Base-by-base conservation (phyloP, 2,329 filamentous ascomycete genomes). In the Gliomastix tumulicola region DNA sequence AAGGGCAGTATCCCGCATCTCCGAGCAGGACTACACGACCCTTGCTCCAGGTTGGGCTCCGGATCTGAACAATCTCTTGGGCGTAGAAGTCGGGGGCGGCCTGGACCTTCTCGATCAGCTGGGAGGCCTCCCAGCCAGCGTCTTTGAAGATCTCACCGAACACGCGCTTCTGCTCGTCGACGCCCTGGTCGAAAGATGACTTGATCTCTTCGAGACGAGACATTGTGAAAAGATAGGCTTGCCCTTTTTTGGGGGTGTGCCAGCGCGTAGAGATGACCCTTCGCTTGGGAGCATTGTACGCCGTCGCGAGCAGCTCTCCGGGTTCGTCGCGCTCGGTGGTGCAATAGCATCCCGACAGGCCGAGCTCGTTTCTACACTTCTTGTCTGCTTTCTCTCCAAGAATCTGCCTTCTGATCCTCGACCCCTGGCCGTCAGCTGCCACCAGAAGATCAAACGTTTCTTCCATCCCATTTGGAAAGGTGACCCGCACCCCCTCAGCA, bases 371-470 rank as follows among this genome's bases (percentile, higher is more conserved):
- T n/a, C n/a, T n/a, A n/a, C n/a, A n/a, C n/a, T n/a, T n/a, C n/a
- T n/a, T n/a, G n/a, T n/a, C n/a, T n/a, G n/a, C n/a, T n/a, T n/a
- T n/a, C 41, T 10, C 57, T 54, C 31, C 63, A 4, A 42, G 15
- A 8, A 39, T 30, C 6, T 15, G 10, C 20, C 37, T 43, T 13
- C 48, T 35, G 20, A 43, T 44, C 3, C 43, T 39, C 3, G 48
- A 50, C 11, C 37, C 34, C 21, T 49, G 65, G 0, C 75, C 75
- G 45, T 79, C 74, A 3, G 73, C 71, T 7, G 66, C 72, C 32
- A 78, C 60, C 0, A 79, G 52, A 0, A 79, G 44, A 46, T 78
- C 73, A 39, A 62, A 78, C 2, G 44, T 50, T 7, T 57, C 55
- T 2, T 41, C 51, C 4, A 50, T 45, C 1, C 69, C 69, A 38